Evolutionary conservation across 2,329 filamentous ascomycete genomes (phyloP).

Genomic region (Mycosphaerella sp.): DNA sequence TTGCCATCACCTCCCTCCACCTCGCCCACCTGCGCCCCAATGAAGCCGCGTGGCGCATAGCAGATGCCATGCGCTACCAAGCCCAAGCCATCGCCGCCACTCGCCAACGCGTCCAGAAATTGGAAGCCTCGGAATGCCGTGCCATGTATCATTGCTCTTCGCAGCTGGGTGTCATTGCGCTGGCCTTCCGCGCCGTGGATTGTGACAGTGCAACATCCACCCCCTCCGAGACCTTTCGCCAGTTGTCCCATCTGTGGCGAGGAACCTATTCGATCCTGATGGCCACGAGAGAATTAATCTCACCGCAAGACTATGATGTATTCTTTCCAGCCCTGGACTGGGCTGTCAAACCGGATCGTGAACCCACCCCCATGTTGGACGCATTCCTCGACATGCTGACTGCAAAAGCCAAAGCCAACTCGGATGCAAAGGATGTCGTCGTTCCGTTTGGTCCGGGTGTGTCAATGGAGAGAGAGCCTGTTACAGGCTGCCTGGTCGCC

Average conservation of each 20-base stretch:
- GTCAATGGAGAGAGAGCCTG: constrained; percentile 4
- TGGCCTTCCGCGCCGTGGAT: constrained; percentile 18
- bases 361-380: constrained; percentile 3
- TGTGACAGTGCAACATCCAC: constrained; percentile 5
- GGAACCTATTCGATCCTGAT: constrained; percentile 17
- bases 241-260: constrained; percentile 18
- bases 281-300: constrained; percentile 14
- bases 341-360: constrained; percentile 3
- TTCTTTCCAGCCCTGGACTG: constrained; percentile 16
- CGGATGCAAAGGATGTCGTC: not conserved
- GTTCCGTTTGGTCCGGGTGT: not conserved
- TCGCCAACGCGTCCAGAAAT: constrained; percentile 13
- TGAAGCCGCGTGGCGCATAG: constrained; percentile 12
- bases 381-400: constrained; percentile 15
- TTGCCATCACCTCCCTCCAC: constrained; percentile 23
- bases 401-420: constrained; percentile 5
- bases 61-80: constrained; percentile 20
- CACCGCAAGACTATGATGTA: constrained; percentile 12
- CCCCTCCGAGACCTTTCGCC: constrained; percentile 16
- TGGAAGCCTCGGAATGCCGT: constrained; percentile 15
- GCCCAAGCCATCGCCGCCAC: constrained; percentile 16
- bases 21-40: constrained; percentile 16
- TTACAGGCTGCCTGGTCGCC: constrained; percentile 12
- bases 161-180: constrained; percentile 16
- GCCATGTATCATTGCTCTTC: constrained; percentile 20